Base-by-base conservation (phyloP, 1,284 basidiomycete genomes). In the Heterobasidion annosum region DNA sequence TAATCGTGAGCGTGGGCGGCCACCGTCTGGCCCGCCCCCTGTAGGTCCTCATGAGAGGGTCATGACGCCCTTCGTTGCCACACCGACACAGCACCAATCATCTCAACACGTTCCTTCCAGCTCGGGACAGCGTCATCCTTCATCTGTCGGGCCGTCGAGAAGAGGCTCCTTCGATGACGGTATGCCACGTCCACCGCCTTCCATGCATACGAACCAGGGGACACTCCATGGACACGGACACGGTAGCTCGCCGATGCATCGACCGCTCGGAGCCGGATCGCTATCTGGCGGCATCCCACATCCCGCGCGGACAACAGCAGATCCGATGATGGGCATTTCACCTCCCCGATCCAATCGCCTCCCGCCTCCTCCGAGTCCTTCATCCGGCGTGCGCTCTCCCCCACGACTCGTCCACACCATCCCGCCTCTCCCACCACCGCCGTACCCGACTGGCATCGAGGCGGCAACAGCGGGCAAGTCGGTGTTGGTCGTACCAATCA, bases 31-130 rank as follows among this genome's bases (percentile, higher is more conserved):
- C 44, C 65, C 65, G 15, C 73, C 70, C 68, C 59, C 73, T 65
- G 34, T 66, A 69, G 62, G 72, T 69, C 63, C 63, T 34, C 66
- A 66, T 42, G 70, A 71, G 18, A 66, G 67, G 37, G 45, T 65
- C 49, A 63, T 67, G 48, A 75, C 74, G 33, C 75, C 79, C 5
- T 81, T 81, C 59, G 73, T 73, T 8, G 74, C 80, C 70, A 68
- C 71, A n/a, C 73, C 77, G 1, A 68, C 74, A 37, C 73, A 75
- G 25, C 51, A 40, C 25, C n/a, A 34, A 51, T 16, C 37, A 45
- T 18, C 16, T 9, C 50, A 37, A 34, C 25, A 62, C 61, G 53
- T 59, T n/a, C 56, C 55, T 33, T 61, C 58, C 50, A 56, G 62
- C 8, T 59, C 63, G 8, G 65, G 66, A 40, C 12, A 6, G 59